Evolutionary conservation across 2,329 filamentous ascomycete genomes (phyloP), one percentile per base, ranked within the genome.

Genomic region (Neospermospora avenae): DNA sequence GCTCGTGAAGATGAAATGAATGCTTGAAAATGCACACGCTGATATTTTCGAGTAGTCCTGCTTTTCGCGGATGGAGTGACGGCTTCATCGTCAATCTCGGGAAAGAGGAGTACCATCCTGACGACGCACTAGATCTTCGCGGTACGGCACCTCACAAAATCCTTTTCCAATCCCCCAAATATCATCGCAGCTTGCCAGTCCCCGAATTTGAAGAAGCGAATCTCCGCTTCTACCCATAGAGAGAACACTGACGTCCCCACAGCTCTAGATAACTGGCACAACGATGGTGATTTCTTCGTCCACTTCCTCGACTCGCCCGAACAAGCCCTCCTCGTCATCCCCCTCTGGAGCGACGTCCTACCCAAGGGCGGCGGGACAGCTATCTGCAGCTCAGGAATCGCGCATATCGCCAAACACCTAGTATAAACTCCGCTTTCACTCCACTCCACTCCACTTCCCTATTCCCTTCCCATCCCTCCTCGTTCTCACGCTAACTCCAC

Each of bases 261-360:
- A 61, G 61, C 31, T 20, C 37, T 63, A 31, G 59, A 61, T 22
- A 55, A 57, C 18, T 63, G 87, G 86, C 87, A 89, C 72, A 84
- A 88, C 18, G 86, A 89, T 72, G 86, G 87, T 8, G 86, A 90
- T 66, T 89, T 88, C 72, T 90, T 90, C 70, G 79, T 87, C 4
- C 87, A 90, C 74, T 90, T 86, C 65, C 80, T 90, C 37, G 87
- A 90, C 70, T 86, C 82, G 20, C 83, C 83, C 0, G 87, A 90
- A 74, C 87, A 90, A 71, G 87, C 78, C 0, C 74, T 90, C 14
- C 77, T 90, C 0, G 84, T 89, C 13, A 88, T 88, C 42, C 86
- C 87, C 1, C 72, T 89, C 4, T 90, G 86, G 74, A 84, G 79
- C 0, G 85, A 89, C 68, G 83, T 90, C 55, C 74, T 76, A 8